phyloP scores from a whole-genome alignment of 78 protist genomes.

The Cavenderia fasciculata region DNA sequence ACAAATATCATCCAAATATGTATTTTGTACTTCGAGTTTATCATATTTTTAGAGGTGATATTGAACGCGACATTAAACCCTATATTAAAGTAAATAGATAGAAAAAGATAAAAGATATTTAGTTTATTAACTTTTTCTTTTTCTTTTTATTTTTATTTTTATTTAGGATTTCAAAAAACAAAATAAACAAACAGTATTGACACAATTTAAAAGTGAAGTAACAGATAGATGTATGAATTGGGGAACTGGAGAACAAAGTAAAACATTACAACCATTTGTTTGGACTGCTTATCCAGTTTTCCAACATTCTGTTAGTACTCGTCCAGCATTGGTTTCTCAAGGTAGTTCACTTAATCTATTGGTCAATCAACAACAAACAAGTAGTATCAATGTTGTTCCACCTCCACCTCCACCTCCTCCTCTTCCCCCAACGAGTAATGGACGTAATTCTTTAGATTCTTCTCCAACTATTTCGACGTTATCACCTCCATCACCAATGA shows the following conservation, averaged over 20 bases:
- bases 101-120: too few species aligned
- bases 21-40: constrained; percentile 55
- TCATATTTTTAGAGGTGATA: constrained; percentile 74
- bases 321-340: constrained; percentile 29
- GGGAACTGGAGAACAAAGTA: constrained; percentile 34
- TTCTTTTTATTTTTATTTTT: too few species aligned
- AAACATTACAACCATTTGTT: constrained; percentile 65
- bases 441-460: not conserved
- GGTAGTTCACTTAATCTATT: constrained; percentile 32
- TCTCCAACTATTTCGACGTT: not conserved
- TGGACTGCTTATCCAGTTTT: constrained; percentile 75
- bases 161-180: constrained; percentile 60
- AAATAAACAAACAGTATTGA: constrained; percentile 15
- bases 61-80: constrained; percentile 66
- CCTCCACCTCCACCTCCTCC: constrained; percentile 7
- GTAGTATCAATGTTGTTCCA: not conserved
- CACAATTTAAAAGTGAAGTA: constrained; percentile 57
- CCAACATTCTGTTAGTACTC: too few species aligned
- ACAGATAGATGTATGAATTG: constrained; percentile 44
- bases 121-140: too few species aligned
- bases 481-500: constrained; percentile 29
- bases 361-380: not conserved
- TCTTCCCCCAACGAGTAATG: constrained; percentile 10
- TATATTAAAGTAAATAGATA: too few species aligned
- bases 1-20: constrained; percentile 73